phyloP scores from a whole-genome alignment of 176 grass and related monocot genomes.

The Bothriochloa decipiens region DNA sequence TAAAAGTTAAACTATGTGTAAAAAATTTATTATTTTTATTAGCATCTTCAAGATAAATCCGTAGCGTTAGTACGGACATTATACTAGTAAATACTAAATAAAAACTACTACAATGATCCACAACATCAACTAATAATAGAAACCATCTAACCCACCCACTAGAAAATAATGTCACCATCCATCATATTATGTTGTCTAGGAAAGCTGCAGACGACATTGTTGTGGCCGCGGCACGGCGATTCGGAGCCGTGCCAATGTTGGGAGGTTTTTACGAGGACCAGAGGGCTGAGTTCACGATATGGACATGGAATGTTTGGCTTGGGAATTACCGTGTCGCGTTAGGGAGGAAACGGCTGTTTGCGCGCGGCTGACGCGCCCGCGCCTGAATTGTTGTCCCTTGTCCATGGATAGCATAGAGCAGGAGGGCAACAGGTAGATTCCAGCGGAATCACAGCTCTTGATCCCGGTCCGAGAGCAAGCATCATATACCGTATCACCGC shows the following conservation, averaged over 20 bases:
- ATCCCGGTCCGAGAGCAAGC: neutral
- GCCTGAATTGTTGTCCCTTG: neutral
- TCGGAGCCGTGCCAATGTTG: neutral
- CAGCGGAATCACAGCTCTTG: neutral
- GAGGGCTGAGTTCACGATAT: neutral
- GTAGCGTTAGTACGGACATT: too few species aligned
- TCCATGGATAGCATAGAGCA: neutral
- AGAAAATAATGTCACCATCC: too few species aligned
- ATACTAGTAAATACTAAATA: too few species aligned
- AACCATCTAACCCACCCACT: too few species aligned
- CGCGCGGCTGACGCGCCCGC: too few species aligned
- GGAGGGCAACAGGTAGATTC: neutral
- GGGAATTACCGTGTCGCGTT: slow-evolving; percentile 1
- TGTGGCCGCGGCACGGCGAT: neutral
- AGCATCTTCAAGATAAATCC: too few species aligned
- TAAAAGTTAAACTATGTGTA: too few species aligned
- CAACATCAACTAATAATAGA: too few species aligned
- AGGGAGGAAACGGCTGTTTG: neutral
- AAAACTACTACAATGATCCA: too few species aligned
- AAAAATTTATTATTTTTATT: too few species aligned
- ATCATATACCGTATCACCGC: neutral
- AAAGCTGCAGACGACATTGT: neutral
- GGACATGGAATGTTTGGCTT: neutral
- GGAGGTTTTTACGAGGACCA: slow-evolving; percentile 19
- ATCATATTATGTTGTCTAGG: too few species aligned